A percentile compares a stretch with the other conserved stretches of the same genome.
These are phyloP conservation scores for Crucibulum laeve DNA, from an alignment of 768 basidiomycete species.

Conservation along the genomic window DNA sequence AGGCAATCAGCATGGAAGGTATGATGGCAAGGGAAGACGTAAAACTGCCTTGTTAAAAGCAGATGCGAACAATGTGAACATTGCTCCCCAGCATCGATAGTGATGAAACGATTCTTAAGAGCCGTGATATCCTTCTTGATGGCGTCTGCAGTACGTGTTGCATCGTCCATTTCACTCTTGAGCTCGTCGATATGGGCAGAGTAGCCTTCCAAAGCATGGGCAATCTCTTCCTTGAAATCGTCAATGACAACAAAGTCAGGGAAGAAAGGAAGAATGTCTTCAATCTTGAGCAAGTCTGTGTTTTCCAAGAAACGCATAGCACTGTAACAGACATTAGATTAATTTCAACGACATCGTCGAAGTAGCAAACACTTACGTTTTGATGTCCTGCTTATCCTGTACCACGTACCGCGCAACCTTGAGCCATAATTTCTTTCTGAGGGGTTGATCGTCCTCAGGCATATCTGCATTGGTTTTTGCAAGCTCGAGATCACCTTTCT, in stretches of 20 bases:
- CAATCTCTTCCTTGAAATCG: conserved; percentile 99
- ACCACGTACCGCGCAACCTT: conserved; percentile 99
- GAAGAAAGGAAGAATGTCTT: conserved; percentile 99
- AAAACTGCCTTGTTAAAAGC: conserved; percentile 88
- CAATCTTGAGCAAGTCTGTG: conserved; percentile 93
- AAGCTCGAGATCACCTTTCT: conserved; percentile 91
- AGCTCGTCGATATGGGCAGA: conserved; percentile 86
- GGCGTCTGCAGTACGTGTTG: conserved; percentile 85
- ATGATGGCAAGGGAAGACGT: conserved; percentile 98
- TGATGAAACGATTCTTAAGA: conserved; percentile 86
- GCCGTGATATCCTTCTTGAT: conserved; percentile 90
- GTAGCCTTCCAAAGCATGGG: conserved; percentile 91
- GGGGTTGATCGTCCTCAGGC: conserved; percentile 82
- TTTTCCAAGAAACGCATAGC: conserved; percentile 97
- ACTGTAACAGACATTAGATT: conserved; percentile 33
- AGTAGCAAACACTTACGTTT: conserved; percentile 65
- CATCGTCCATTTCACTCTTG: conserved; percentile 95
- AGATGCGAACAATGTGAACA: conserved; percentile 78
- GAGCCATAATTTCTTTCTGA: conserved; percentile 94
- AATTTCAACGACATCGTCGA: conserved; percentile 2
- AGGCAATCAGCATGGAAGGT: conserved; percentile 97
- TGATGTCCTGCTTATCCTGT: conserved; percentile 96
- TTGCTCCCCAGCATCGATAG: conserved; percentile 81
- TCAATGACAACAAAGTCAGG: conserved; percentile 99
- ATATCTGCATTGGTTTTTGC: conserved; percentile 95